Conservation (phyloP, 164 flowering plant genomes). For the Vitis rupestris region DNA sequence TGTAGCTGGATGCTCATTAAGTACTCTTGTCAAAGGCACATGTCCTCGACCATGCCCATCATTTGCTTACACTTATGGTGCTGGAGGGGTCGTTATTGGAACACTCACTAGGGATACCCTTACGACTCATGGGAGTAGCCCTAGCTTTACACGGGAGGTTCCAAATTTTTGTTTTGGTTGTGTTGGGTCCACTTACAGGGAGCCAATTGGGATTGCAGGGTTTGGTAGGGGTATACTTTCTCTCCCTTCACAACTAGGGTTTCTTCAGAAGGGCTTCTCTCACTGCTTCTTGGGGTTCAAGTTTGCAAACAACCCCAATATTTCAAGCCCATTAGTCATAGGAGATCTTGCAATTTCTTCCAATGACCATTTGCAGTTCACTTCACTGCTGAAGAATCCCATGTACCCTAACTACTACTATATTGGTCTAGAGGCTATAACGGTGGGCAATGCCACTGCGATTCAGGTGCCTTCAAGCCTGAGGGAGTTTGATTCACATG, state of each 20-base stretch:
- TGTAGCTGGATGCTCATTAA: slow-evolving; percentile 59
- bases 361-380: slow-evolving; percentile 49
- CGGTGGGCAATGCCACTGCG: slow-evolving; percentile 32
- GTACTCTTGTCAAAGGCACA: slow-evolving; percentile 38
- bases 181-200: slow-evolving; percentile 59
- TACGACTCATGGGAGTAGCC: slow-evolving; percentile 36
- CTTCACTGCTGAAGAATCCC: slow-evolving; percentile 62
- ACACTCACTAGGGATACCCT: slow-evolving; percentile 53
- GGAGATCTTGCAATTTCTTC: slow-evolving; percentile 60
- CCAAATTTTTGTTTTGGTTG: slow-evolving; percentile 64
- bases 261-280: slow-evolving; percentile 68
- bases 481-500: slow-evolving; percentile 50
- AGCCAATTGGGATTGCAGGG: slow-evolving; percentile 76
- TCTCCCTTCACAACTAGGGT: slow-evolving; percentile 70
- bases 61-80: slow-evolving; percentile 75
- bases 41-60: slow-evolving; percentile 75
- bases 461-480: slow-evolving; percentile 36
- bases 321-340: slow-evolving; percentile 58
- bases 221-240: slow-evolving; percentile 72
- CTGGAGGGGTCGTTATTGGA: slow-evolving; percentile 52
- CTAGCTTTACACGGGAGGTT: slow-evolving; percentile 30
- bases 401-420: slow-evolving; percentile 61
- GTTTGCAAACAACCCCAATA: slow-evolving; percentile 67
- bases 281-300: slow-evolving; percentile 75
- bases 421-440: slow-evolving; percentile 55